Conservation (phyloP, 129 eudicot species). For the Lactuca sativa region DNA sequence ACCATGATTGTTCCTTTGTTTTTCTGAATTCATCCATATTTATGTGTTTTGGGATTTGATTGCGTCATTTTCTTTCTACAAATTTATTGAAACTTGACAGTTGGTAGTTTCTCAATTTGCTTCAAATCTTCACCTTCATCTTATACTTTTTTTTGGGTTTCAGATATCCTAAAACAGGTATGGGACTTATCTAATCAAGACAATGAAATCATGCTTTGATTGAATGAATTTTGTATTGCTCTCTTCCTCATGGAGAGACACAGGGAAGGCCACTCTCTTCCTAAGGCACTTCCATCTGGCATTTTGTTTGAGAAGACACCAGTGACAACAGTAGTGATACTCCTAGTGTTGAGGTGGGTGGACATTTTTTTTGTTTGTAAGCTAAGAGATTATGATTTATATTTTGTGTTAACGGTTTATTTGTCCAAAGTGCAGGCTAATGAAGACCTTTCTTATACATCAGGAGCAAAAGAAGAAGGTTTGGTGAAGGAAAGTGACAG, state of each 20-base stretch:
- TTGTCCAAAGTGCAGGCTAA: no score
- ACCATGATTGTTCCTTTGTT: no score
- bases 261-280: constrained; percentile 88
- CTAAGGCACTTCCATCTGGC: constrained; percentile 58
- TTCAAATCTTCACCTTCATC: no score
- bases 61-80: not conserved
- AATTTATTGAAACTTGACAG: no score
- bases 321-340: not conserved
- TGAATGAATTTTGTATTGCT: constrained; percentile 87
- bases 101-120: not conserved
- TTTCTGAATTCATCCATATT: no score
- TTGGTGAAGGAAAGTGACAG: no score
- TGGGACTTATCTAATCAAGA: constrained; percentile 97
- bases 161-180: constrained; percentile 83
- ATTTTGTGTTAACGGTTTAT: no score
- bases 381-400: no score
- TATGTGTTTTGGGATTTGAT: not conserved
- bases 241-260: constrained; percentile 85
- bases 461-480: no score
- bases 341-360: no score
- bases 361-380: no score
- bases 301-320: constrained; percentile 51
- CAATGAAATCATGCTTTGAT: constrained; percentile 87
- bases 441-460: no score
- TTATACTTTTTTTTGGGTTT: constrained; percentile 23